Base-by-base conservation (phyloP, 768 basidiomycete genomes). In the Tylopilus balloui region DNA sequence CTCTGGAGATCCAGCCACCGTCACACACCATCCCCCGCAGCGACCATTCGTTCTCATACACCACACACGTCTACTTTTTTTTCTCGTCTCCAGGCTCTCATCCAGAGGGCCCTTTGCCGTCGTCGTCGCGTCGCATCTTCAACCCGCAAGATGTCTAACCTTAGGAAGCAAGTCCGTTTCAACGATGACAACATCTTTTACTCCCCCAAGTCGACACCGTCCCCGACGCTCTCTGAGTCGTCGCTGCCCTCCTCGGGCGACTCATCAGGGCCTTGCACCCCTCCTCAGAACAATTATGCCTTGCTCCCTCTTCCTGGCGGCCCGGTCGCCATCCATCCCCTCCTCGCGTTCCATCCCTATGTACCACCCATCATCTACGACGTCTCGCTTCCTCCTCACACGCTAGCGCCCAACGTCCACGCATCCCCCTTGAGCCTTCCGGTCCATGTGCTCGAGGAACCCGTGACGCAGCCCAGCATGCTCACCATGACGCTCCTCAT, bases 181-280 rank as follows among this genome's bases (percentile, higher is more conserved):
- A 52, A 57, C 50, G 54, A 66, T 32, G 63, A 62, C 50, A 69
- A 69, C 49, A 58, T 63, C 48, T 63, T 65, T 25, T 67, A 66
- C 50, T 67, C 67, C 7, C 65, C 66, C 37, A 41, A 48, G 25
- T 48, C 54, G 9, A 57, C 55, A 8, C 51, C 65, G 2, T 67
- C 66, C 21, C 66, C 66, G 23, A 13, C 61, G 4, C 41, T 55
- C 51, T 57, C 67, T 12, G 58, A 65, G 0, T 61, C 68, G 40
- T 67, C 66, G 11, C 61, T 67, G 6, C 63, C 56, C 7, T 69
- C 68, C 1, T 61, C 60, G 7, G 58, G 61, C 21, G 60, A 61
- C 12, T 69, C 67, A 9, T 54, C 55, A 0, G 66, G 66, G 3
- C 66, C 66, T 2, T 37, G 12, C 27, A 67, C 66, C 5, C 66